Evolutionary conservation across 805 yeast species (phyloP), one percentile per base, ranked within the genome.

Genomic region (Zygotorulaspora florentina): DNA sequence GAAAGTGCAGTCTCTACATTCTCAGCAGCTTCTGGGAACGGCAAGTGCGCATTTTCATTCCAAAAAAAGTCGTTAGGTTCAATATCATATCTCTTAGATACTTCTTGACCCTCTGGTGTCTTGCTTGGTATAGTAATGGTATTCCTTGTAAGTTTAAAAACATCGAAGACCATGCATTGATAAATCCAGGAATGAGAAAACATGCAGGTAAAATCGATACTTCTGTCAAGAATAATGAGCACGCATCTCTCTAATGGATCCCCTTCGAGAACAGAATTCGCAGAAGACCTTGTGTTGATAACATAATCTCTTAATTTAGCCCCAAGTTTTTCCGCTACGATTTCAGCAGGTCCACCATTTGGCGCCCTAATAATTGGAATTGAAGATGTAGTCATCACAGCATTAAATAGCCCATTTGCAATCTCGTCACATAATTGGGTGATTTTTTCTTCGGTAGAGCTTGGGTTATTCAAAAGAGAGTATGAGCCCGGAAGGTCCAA

Each of bases 11-110:
- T 68, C 60, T 93, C 98, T 16, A 95, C 95, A 66, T 87, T 87
- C 65, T 93, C 99, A 28, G 95, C 99, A n/a, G 95, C 98, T 62
- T 91, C 97, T 1, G 99, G 99, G 72, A 93, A 93, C 31, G 99
- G 98, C 46, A 87, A 70, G 41, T 84, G 84, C 10, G 95, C 75
- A 67, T 93, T 90, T 50, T 76, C 74, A 51, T 68, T 70, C 99
- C 99, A 93, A 68, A 93, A 93, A 62, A 86, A 87, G 70, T 93
- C 99, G 46, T 79, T 78, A 25, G 96, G 96, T 58, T 91, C 99
- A 37, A 93, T 76, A 62, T 93, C 99, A 64, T 84, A 85, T 50
- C 79, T 76, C 54, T 83, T 83, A 30, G 67, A 65, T n/a, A 64
- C 65, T 8, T 68, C 59, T 28, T 63, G 62, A 25, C 69, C 70